Evolutionary conservation across 2,329 filamentous ascomycete genomes (phyloP), one percentile per base, ranked within the genome.

Genomic region (Tolypocladium tundrense): DNA sequence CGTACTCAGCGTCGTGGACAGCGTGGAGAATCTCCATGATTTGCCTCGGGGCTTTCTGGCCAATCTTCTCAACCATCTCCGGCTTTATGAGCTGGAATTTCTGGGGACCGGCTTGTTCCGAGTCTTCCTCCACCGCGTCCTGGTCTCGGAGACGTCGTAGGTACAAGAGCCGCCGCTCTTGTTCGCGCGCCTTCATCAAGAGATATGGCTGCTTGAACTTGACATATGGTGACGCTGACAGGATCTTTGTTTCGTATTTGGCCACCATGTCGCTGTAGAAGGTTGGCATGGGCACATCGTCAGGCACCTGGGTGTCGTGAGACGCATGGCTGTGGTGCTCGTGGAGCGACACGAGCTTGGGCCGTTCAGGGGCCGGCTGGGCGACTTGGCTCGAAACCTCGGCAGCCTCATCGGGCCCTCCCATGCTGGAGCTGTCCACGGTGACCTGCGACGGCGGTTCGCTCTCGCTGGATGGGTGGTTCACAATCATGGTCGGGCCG

Each of bases 191-290:
- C 67, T 90, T 90, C 80, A 94, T 95, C 42, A 99, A 80, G 31
- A 97, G 82, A 71, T 97, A 96, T 0, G 94, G 94, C 68, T 94
- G 91, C 62, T 89, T 88, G 68, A 97, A 99, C 67, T 91, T 93
- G 63, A 99, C 94, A 68, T 96, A 97, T 0, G 94, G 94, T 0
- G 94, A 99, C 1, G 91, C 91, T 1, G 95, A 99, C 7, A 99
- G 77, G 51, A 99, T 88, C 68, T 93, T 95, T 7, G 91, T 96
- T 67, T 95, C 86, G 67, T 96, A 91, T 66, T 96, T 93, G 58
- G 91, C 87, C 42, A 97, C 91, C 81, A 97, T 90, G 68, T 96
- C 91, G 68, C 92, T 92, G 69, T 97, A 97, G 67, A 92, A 96
- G 0, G 90, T 95, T 3, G 93, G 90, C 77, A 91, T 89, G 1